phyloP scores from a whole-genome alignment of 2,329 filamentous ascomycete genomes.

The Talaromyces islandicus region DNA sequence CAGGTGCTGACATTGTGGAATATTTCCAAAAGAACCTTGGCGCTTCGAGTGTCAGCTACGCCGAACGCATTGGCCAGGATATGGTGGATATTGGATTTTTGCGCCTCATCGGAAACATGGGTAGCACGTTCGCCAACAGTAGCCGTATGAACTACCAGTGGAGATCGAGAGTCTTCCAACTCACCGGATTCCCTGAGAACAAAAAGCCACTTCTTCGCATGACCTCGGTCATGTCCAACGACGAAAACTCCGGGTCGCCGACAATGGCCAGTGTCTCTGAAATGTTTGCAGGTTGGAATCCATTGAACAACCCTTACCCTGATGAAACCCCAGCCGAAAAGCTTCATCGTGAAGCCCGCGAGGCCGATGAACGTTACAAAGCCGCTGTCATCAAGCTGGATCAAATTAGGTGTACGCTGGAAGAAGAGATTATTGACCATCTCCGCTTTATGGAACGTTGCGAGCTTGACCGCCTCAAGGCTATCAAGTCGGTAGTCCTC shows the following conservation, averaged over 20 bases:
- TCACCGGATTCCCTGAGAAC: conserved; percentile 84
- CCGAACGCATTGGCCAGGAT: conserved; percentile 92
- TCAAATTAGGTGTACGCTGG: conserved; percentile 84
- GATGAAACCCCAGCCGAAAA: conserved; percentile 87
- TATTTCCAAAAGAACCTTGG: conserved; percentile 88
- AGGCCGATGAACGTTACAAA: conserved; percentile 94
- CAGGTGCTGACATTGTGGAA: conserved; percentile 88
- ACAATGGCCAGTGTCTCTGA: conserved; percentile 78
- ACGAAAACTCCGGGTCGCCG: conserved; percentile 66
- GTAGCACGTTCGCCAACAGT: conserved; percentile 93
- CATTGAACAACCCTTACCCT: conserved; percentile 81
- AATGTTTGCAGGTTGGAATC: conserved; percentile 87
- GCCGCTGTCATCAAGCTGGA: conserved; percentile 78
- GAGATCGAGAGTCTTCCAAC: conserved; percentile 83
- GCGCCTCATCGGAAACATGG: conserved; percentile 86
- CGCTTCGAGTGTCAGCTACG: conserved; percentile 77
- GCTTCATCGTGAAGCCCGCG: conserved; percentile 78
- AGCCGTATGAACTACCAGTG: conserved; percentile 97
- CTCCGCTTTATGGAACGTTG: conserved; percentile 95
- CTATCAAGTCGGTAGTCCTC: conserved; percentile 94
- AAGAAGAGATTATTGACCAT: conserved; percentile 89
- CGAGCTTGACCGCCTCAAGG: conserved; percentile 90
- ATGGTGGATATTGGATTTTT: conserved; percentile 80
- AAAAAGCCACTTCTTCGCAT: conserved; percentile 67
- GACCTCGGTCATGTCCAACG: conserved; percentile 62